Conservation (phyloP, 768 basidiomycete genomes). For the Mycena pura region DNA sequence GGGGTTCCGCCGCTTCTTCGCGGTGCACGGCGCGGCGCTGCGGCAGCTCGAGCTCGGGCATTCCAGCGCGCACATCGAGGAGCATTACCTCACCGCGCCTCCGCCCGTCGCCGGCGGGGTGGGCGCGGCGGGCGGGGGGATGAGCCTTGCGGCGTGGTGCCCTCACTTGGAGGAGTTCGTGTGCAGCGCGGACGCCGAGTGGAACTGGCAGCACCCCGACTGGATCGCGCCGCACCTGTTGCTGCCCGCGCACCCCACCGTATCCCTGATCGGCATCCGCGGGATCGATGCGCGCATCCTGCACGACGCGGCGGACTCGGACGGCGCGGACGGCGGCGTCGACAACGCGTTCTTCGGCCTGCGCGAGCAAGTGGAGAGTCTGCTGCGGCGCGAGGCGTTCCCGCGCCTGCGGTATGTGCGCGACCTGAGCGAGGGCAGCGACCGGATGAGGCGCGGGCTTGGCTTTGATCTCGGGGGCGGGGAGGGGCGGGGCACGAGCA, state of each 20-base stretch:
- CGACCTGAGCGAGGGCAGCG: conserved; percentile 68
- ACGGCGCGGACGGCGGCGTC: conserved; percentile 20
- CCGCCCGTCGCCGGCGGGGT: conserved; percentile 36
- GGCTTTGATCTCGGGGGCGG: conserved; percentile 13
- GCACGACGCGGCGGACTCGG: conserved; percentile 40
- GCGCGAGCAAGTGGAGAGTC: conserved; percentile 66
- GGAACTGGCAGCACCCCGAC: conserved; percentile 81
- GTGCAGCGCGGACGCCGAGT: conserved; percentile 78
- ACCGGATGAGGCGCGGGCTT: conserved; percentile 52
- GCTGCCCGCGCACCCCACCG: conserved; percentile 64
- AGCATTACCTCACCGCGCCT: conserved; percentile 65
- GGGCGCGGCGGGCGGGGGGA: conserved; percentile 29
- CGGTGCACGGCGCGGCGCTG: conserved; percentile 66
- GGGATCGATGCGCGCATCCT: conserved; percentile 70
- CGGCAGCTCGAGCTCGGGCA: conserved; percentile 76
- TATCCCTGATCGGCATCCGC: conserved; percentile 74
- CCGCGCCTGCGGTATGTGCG: conserved; percentile 65
- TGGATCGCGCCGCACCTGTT: conserved; percentile 83
- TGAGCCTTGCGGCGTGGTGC: conserved; percentile 71
- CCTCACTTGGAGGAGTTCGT: conserved; percentile 75
- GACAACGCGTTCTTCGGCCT: conserved; percentile 65
- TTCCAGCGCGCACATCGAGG: conserved; percentile 68
- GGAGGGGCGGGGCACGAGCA: conserved; percentile 28
- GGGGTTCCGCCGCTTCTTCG: conserved; percentile 72
- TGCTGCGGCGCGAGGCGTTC: conserved; percentile 65